phyloP scores from a whole-genome alignment of 345 rosid genomes.

The Pseudoturritis turrita region DNA sequence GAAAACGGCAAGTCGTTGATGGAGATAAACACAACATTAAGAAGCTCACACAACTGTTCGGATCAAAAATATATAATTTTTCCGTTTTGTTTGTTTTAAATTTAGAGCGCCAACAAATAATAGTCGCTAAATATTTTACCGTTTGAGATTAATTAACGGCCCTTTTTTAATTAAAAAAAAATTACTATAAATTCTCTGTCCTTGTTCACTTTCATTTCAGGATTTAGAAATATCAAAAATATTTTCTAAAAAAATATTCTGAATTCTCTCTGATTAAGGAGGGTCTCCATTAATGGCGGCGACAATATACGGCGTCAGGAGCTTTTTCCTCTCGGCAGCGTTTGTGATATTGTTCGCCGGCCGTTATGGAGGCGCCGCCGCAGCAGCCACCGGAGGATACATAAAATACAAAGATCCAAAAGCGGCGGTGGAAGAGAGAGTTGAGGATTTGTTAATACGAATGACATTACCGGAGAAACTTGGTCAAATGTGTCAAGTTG shows the following conservation, averaged over 20 bases:
- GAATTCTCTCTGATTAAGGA: constrained; percentile 5
- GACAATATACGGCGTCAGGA: constrained; percentile 12
- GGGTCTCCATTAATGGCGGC: constrained; percentile 18
- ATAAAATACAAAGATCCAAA: constrained; percentile 46
- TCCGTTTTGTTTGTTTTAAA: background rate
- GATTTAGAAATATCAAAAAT: constrained; percentile 13
- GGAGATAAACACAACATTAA: background rate
- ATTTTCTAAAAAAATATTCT: background rate
- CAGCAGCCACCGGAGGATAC: constrained; percentile 15
- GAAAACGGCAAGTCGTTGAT: background rate
- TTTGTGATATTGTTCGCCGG: constrained; percentile 12
- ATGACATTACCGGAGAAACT: constrained; percentile 62
- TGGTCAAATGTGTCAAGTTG: constrained; percentile 56
- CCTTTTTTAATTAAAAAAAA: background rate
- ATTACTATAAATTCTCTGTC: background rate
- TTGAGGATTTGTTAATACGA: constrained; percentile 39
- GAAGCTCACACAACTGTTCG: constrained; percentile 18
- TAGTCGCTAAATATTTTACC: background rate
- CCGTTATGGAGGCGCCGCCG: constrained; percentile 19
- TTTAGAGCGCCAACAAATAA: background rate
- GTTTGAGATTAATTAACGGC: constrained; percentile 10
- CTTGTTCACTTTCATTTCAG: background rate
- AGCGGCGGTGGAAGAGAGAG: constrained; percentile 33
- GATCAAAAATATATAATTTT: background rate
- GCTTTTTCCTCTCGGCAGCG: background rate